These are phyloP conservation scores for Penicillium sp. DNA, from an alignment of 2,329 filamentous ascomycete genomes.

Conservation along the genomic window DNA sequence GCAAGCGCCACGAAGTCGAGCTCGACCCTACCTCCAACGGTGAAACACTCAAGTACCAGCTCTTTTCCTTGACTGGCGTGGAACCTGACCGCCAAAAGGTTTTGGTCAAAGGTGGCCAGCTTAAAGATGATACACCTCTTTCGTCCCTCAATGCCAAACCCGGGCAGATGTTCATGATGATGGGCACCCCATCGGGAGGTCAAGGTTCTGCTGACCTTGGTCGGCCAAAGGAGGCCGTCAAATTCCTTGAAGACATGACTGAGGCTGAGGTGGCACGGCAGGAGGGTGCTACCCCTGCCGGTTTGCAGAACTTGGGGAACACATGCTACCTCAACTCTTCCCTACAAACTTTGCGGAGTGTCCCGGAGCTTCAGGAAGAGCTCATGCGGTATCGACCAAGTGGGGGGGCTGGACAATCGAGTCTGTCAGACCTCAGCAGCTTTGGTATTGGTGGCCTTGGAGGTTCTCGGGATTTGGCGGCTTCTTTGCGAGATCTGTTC, in stretches of 20 bases:
- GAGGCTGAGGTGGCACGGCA: slow-evolving; percentile 83
- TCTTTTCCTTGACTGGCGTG: slow-evolving; percentile 92
- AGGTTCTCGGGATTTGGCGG: slow-evolving; percentile 67
- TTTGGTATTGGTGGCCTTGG: slow-evolving; percentile 58
- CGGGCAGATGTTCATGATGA: slow-evolving; percentile 89
- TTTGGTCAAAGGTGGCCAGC: slow-evolving; percentile 85
- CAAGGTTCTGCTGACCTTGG: slow-evolving; percentile 59
- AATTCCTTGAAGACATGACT: slow-evolving; percentile 96
- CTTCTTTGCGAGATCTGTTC: slow-evolving; percentile 77
- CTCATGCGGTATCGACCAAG: slow-evolving; percentile 60
- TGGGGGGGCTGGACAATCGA: slow-evolving; percentile 30
- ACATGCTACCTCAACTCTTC: slow-evolving; percentile 99
- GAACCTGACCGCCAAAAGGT: slow-evolving; percentile 97
- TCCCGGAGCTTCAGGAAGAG: slow-evolving; percentile 85
- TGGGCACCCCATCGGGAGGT: slow-evolving; percentile 78
- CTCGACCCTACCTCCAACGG: slow-evolving; percentile 80
- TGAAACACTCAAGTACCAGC: slow-evolving; percentile 91
- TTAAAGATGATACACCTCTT: slow-evolving; percentile 92
- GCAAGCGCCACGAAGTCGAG: slow-evolving; percentile 92
- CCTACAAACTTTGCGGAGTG: slow-evolving; percentile 81
- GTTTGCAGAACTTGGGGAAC: slow-evolving; percentile 89
- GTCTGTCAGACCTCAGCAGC: slow-evolving; percentile 47
- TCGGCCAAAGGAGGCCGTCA: slow-evolving; percentile 72
- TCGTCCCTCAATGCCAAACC: slow-evolving; percentile 80
- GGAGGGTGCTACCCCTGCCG: slow-evolving; percentile 81